phyloP scores from a whole-genome alignment of 495 filamentous ascomycete species.

The Monascus purpureus region DNA sequence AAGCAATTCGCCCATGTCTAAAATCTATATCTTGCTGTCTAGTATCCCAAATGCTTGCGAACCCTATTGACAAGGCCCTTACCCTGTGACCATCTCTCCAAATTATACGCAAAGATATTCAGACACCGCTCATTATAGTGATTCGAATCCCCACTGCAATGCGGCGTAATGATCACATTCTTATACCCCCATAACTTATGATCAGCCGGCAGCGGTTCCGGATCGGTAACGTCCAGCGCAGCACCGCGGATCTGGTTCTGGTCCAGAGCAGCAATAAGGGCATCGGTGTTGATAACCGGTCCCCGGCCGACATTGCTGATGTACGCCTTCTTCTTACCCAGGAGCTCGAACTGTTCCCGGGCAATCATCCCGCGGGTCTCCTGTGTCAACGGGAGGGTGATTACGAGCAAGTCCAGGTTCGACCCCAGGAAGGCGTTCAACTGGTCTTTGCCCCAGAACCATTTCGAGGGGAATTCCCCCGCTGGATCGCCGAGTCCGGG shows the following conservation, averaged over 20 bases:
- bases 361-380: constrained; percentile 44
- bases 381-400: constrained; percentile 52
- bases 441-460: constrained; percentile 50
- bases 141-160: constrained; percentile 46
- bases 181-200: constrained; percentile 49
- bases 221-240: constrained; percentile 65
- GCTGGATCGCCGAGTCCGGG: constrained; percentile 59
- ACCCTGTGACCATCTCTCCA: constrained; percentile 40
- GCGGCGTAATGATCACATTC: constrained; percentile 59
- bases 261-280: constrained; percentile 46
- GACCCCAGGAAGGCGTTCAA: constrained; percentile 43
- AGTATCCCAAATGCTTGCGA: constrained; percentile 2
- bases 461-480: constrained; percentile 45
- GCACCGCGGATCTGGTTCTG: constrained; percentile 41
- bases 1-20: too few species aligned
- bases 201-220: constrained; percentile 54
- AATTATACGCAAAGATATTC: constrained; percentile 42
- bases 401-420: constrained; percentile 52
- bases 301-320: constrained; percentile 59
- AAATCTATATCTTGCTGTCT: too few species aligned
- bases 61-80: constrained; percentile 41
- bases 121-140: constrained; percentile 42
- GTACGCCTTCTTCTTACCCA: constrained; percentile 41
- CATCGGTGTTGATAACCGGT: constrained; percentile 46
- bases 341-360: constrained; percentile 44